Evolutionary conservation across 441 rosid genomes (phyloP), one percentile per base, ranked within the genome.

Genomic region (Aleurites moluccanus): DNA sequence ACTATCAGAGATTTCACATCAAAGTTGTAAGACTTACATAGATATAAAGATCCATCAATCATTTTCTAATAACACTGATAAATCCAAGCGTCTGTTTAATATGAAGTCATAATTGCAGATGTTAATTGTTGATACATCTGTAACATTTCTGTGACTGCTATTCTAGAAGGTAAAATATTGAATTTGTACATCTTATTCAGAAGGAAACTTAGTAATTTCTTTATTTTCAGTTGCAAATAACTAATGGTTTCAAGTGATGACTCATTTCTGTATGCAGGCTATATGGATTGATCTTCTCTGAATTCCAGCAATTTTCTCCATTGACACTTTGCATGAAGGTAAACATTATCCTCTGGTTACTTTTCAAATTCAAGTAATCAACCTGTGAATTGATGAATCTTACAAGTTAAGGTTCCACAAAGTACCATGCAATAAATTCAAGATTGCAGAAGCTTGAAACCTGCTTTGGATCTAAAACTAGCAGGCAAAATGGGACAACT

Each of bases 281-380:
- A 80, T 77, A 89, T 30, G 90, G 91, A 64, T 87, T 91, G 80
- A 88, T 80, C 78, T 74, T 88, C 85, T 82, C 90, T 61, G 85
- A 82, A 79, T 85, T 82, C 97, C 97, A 91, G 73, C 72, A 75
- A 67, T 85, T 88, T 72, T 77, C 87, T 77, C 86, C 89, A 53
- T 77, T 55, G 72, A 57, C 81, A 72, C 73, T 83, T 75, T 59
- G 73, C 52, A 56, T 82, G 10, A 85, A 84, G 33, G 88, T 85
- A 77, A 82, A 89, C 69, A 68, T 45, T 78, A 88, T 75, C 83
- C 97, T 89, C 84, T 88, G 85, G 70, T 86, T 86, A 55, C 83
- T 92, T 91, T 89, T 94, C 86, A 94, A 83, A 81, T 92, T 91
- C 87, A 89, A 76, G 82, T 91, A 94, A 84, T 94, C 97, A 80